Base-by-base conservation (phyloP, 75 land plant species). In the Pinus tabuliformis region DNA sequence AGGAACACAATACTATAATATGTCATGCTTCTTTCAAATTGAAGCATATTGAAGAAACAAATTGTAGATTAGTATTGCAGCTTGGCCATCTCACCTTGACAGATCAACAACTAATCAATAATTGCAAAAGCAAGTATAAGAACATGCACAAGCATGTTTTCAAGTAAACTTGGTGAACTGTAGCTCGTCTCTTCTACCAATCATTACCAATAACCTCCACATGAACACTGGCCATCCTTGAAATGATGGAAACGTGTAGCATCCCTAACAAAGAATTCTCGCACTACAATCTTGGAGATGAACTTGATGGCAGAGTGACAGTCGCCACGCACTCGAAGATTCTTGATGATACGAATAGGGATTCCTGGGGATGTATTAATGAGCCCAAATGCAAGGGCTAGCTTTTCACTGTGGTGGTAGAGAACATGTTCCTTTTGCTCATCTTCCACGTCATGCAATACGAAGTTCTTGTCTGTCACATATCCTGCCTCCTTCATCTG, bases 281-380 rank as follows among this genome's bases (percentile, higher is more conserved):
- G 64, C 15, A 24, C 64, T 11, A 62, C 64, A 62, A 62, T 62
- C 30, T 62, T 62, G 64, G 30, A 62, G 64, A 62, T 62, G 13
- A 62, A 22, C 28, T 62, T 62, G 64, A 62, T 62, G 64, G 64
- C 64, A 24, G 24, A 24, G 64, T 62, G 64, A 33, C 64, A 62
- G 36, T 62, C 64, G 13, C 64, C 64, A 62, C 64, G 28, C 3
- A 62, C 30, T 12, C 64, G 30, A 62, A 62, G 21, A 13, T 62
- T 62, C 28, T 62, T 62, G 30, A 62, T 24, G 26, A 62, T 62
- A 24, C 30, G 64, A 24, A 62, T 22, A 26, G 64, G 64, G 11
- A 3, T 28, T 12, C 64, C 15, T 24, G 64, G 64, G 28, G 64
- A 36, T 62, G 64, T 62, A 24, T 62, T 62, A 13, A 62, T 62